Percentiles rank a stretch among this genome's conserved stretches.
Evolutionary conservation across 2,329 filamentous ascomycete genomes (phyloP).

Genomic region (Neonectria punicea): DNA sequence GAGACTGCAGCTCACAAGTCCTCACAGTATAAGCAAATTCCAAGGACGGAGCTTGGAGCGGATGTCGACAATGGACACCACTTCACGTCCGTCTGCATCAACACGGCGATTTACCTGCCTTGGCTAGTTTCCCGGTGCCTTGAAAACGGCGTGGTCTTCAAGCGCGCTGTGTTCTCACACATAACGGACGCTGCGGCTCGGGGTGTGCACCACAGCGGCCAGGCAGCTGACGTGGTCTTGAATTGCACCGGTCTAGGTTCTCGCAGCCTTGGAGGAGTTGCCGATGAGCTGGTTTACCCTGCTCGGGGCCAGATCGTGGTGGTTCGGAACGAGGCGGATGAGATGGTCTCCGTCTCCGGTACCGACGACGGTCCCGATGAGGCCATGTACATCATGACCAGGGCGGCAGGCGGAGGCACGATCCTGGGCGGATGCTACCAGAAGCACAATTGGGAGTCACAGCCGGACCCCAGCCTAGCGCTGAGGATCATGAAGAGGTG

Average conservation of each 20-base stretch:
- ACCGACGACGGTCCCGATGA: slow-evolving; percentile 79
- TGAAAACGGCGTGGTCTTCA: slow-evolving; percentile 75
- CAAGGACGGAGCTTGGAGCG: slow-evolving; percentile 7
- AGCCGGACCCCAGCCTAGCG: slow-evolving; percentile 80
- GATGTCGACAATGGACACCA: slow-evolving; percentile 15
- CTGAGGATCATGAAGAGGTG: slow-evolving; percentile 82
- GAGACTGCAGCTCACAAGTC: not conserved
- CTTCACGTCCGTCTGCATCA: slow-evolving; percentile 90
- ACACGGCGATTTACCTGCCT: slow-evolving; percentile 85
- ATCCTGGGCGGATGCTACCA: slow-evolving; percentile 86
- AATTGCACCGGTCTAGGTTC: slow-evolving; percentile 87
- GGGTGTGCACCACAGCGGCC: slow-evolving; percentile 58
- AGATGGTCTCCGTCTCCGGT: slow-evolving; percentile 76
- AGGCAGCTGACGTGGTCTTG: slow-evolving; percentile 74
- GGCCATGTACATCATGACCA: slow-evolving; percentile 81
- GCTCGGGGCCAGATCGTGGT: slow-evolving; percentile 85
- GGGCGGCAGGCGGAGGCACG: slow-evolving; percentile 80
- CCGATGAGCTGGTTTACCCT: slow-evolving; percentile 77
- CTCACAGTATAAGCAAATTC: slow-evolving; percentile 13
- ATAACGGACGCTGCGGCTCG: slow-evolving; percentile 70
- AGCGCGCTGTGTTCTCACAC: slow-evolving; percentile 71
- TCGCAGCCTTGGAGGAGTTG: slow-evolving; percentile 80
- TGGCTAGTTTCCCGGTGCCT: slow-evolving; percentile 85
- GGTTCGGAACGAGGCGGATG: slow-evolving; percentile 78
- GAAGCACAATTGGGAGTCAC: slow-evolving; percentile 79